These are phyloP conservation scores for Loxodes magnus DNA, from an alignment of 73 alveolate genomes.

Conservation along the genomic window DNA sequence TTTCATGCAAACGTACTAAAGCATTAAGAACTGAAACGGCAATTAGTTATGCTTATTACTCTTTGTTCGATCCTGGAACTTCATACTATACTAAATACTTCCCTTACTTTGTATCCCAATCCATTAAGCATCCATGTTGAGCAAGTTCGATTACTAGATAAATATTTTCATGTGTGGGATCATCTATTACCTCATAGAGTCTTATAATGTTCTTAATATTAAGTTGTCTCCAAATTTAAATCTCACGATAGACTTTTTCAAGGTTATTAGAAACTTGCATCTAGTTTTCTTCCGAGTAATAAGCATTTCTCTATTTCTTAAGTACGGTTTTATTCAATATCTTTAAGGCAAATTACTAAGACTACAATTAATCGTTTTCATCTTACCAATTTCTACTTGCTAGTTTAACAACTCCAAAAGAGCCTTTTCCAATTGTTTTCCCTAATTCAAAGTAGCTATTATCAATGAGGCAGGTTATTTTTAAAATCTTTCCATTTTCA, in stretches of 20 bases:
- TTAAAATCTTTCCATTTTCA: not conserved
- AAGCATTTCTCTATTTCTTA: conserved; percentile 1
- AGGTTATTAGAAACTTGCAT: conserved; percentile 25
- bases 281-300: not conserved
- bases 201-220: conserved; percentile 20
- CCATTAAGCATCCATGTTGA: conserved; percentile 8
- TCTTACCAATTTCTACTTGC: not conserved
- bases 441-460: not conserved
- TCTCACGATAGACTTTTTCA: conserved; percentile 44
- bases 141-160: conserved; percentile 8
- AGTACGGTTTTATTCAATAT: not conserved
- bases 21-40: conserved; percentile 43
- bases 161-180: not conserved
- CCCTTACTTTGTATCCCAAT: conserved; percentile 1
- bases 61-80: not conserved
- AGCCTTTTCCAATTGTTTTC: conserved; percentile 9
- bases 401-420: conserved; percentile 4
- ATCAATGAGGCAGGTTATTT: conserved; percentile 6
- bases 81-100: not conserved
- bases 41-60: conserved; percentile 25
- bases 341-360: not conserved
- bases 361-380: not conserved
- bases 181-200: conserved; percentile 3
- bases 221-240: conserved; percentile 33
- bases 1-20: conserved; percentile 40